These are phyloP conservation scores for Avena insularis DNA, from an alignment of 176 grass and related monocot genomes.

Conservation along the genomic window DNA sequence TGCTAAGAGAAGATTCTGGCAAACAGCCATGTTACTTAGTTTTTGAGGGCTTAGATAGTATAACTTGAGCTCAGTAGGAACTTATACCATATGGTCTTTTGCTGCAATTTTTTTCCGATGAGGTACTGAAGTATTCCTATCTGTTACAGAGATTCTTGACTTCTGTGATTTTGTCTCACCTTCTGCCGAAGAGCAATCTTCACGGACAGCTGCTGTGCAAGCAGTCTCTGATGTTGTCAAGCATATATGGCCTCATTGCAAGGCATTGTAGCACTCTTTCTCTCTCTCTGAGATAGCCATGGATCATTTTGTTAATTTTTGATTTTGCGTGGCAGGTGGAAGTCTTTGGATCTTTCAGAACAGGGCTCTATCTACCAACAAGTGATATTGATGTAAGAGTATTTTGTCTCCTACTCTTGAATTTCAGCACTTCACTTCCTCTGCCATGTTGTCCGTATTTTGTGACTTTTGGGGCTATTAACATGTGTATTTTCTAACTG, in stretches of 20 bases:
- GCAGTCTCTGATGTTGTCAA: constrained; percentile 82
- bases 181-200: constrained; percentile 89
- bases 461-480: background rate
- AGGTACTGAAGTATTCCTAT: constrained; percentile 44
- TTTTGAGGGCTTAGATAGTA: constrained; percentile 16
- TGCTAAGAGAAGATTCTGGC: background rate
- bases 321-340: constrained; percentile 70
- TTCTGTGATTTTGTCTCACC: constrained; percentile 87
- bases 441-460: background rate
- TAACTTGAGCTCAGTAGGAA: constrained; percentile 22
- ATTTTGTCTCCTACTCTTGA: constrained; percentile 32
- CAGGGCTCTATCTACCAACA: constrained; percentile 91
- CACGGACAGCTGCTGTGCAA: constrained; percentile 72
- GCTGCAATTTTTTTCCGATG: constrained; percentile 27
- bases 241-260: constrained; percentile 94
- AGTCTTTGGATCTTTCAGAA: constrained; percentile 97
- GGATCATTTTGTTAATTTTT: constrained; percentile 39
- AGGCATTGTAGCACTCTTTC: constrained; percentile 34
- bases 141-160: constrained; percentile 88
- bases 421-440: constrained; percentile 16
- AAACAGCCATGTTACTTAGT: constrained; percentile 12
- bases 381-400: constrained; percentile 85
- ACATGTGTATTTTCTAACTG: background rate
- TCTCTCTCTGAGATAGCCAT: constrained; percentile 9
- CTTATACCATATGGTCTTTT: constrained; percentile 37